Evolutionary conservation across 2,329 filamentous ascomycete species (phyloP), one percentile per base, ranked within the genome.

Genomic region (Fonsecaea pedrosoi): DNA sequence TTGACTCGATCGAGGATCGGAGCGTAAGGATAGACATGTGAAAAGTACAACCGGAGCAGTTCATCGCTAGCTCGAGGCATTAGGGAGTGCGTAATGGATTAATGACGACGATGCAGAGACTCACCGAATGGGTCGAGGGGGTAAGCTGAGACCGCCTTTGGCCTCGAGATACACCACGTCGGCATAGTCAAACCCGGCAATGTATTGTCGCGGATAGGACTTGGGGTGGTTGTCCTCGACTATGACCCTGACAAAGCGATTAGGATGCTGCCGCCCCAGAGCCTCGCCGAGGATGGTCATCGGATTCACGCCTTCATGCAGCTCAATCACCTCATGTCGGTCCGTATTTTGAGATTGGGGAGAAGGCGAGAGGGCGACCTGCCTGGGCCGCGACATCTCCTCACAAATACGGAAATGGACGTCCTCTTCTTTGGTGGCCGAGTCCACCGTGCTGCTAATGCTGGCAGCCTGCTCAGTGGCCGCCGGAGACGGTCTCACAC

Each of bases 211-310:
- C 13, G 40, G 21, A 12, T 34, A 21, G 42, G 37, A 12, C 32
- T 61, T 61, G 21, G 58, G 15, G n/a, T 12, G 8, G 38, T 54
- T 25, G 6, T 61, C 58, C 15, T 34, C 37, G 42, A 61, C 40
- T 9, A 61, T 15, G 6, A 61, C 10, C 8, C 58, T 42, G 5
- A 61, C 42, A 8, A 61, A 48, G 25, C 40, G 38, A 21, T 50
- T 61, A 8, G 58, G 37, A 13, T 35, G 58, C 18, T 50, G 58
- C 7, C 45, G 58, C 5, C 42, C 58, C 10, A 61, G 25, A 4
- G 42, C 58, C n/a, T 61, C 40, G 10, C 58, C 58, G 2, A 61
- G 42, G n/a, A 61, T 61, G n/a, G 58, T 61, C 58, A 61, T 61
- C 15, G 58, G 53, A 18, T 61, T 61, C 18, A 61, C 42, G 2